These are phyloP conservation scores for Aspergillus campestris DNA, from an alignment of 495 filamentous ascomycete genomes.

Conservation along the genomic window DNA sequence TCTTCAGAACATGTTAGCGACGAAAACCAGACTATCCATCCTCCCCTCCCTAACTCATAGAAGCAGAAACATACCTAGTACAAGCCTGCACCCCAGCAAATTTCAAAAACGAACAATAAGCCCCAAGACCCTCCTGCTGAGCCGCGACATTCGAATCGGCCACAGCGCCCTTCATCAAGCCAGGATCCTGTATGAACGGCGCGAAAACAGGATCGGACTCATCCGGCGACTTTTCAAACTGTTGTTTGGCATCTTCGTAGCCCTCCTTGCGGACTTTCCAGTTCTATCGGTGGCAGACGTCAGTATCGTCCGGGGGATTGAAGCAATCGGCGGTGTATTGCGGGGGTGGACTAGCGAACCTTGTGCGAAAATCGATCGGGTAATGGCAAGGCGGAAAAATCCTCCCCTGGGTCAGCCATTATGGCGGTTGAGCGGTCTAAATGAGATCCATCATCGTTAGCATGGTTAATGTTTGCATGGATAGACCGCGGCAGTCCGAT, in stretches of 20 bases:
- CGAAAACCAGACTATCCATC: neutral
- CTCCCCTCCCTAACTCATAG: too few relatives aligned
- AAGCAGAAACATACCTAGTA: constrained; percentile 53
- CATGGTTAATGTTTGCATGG: too few relatives aligned
- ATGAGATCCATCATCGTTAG: neutral
- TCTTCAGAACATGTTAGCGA: constrained; percentile 31
- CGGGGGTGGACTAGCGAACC: constrained; percentile 35
- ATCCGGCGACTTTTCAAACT: constrained; percentile 77
- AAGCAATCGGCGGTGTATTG: neutral
- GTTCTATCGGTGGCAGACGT: constrained; percentile 42
- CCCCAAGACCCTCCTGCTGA: constrained; percentile 82
- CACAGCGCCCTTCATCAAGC: constrained; percentile 85
- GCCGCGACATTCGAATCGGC: constrained; percentile 96
- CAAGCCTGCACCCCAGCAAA: constrained; percentile 74
- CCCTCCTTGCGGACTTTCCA: constrained; percentile 97
- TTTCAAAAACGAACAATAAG: constrained; percentile 84
- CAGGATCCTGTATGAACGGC: constrained; percentile 76
- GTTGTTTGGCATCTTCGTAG: constrained; percentile 85
- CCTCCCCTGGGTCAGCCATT: constrained; percentile 61
- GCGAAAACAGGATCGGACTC: constrained; percentile 80
- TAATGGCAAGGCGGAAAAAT: constrained; percentile 74
- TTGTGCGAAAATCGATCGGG: constrained; percentile 84
- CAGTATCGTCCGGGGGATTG: constrained; percentile 8
- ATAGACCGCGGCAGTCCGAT: too few relatives aligned
- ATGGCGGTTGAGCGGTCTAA: constrained; percentile 10